Conservation (phyloP, 768 basidiomycete species). For the Rhizopogon sp. region DNA sequence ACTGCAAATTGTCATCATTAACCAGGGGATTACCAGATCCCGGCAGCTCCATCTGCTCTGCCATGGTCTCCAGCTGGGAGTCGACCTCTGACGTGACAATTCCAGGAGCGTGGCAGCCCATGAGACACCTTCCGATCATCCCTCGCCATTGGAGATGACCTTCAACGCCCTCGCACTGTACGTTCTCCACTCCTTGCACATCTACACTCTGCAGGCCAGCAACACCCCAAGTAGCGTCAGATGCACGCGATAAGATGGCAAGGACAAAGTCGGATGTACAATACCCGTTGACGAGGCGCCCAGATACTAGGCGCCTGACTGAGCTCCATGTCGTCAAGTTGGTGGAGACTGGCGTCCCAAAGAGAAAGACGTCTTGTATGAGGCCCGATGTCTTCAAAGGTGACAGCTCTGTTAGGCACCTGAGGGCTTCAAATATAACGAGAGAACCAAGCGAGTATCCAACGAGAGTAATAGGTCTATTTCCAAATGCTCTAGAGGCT, state of each 20-base stretch:
- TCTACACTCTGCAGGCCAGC: slow-evolving; percentile 46
- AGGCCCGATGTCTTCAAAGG: slow-evolving; percentile 41
- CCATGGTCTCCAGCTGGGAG: slow-evolving; percentile 27
- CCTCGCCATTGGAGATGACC: slow-evolving; percentile 48
- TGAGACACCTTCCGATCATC: slow-evolving; percentile 43
- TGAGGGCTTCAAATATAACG: slow-evolving; percentile 53
- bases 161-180: slow-evolving; percentile 40
- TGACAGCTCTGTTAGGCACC: slow-evolving; percentile 39
- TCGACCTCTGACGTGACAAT: slow-evolving; percentile 32
- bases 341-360: slow-evolving; percentile 43
- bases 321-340: slow-evolving; percentile 39
- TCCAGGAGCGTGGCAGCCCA: slow-evolving; percentile 34
- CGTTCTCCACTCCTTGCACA: slow-evolving; percentile 49
- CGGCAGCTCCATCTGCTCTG: slow-evolving; percentile 9
- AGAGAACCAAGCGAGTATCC: slow-evolving; percentile 54
- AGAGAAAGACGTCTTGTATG: slow-evolving; percentile 51
- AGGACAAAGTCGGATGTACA: slow-evolving; percentile 48
- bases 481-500: slow-evolving; percentile 45
- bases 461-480: slow-evolving; percentile 48
- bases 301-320: slow-evolving; percentile 43
- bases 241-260: slow-evolving; percentile 44
- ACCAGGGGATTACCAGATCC: not conserved
- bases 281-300: slow-evolving; percentile 53
- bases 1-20: too few species aligned
- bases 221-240: slow-evolving; percentile 43